phyloP scores from a whole-genome alignment of 2,329 filamentous ascomycete genomes.

The Claviceps capensis region DNA sequence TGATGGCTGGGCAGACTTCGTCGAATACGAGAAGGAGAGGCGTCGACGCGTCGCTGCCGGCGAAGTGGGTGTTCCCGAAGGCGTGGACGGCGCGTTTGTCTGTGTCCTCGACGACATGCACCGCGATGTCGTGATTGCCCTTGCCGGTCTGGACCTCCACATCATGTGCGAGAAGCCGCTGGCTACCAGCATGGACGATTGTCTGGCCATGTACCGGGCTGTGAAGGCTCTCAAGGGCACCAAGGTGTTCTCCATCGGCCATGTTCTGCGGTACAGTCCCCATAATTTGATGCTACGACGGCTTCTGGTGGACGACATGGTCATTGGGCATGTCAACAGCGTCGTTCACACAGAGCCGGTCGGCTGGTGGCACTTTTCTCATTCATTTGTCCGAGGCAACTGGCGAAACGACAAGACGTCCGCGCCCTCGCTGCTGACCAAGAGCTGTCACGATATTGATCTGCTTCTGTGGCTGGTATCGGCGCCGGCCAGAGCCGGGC shows the following conservation, averaged over 20 bases:
- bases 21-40: constrained; percentile 55
- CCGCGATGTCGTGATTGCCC: constrained; percentile 60
- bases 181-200: constrained; percentile 65
- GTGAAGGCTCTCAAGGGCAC: constrained; percentile 24
- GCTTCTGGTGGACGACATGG: constrained; percentile 58
- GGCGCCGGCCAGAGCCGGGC: constrained; percentile 41
- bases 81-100: constrained; percentile 48
- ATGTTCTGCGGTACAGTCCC: constrained; percentile 85
- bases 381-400: constrained; percentile 85
- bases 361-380: constrained; percentile 90
- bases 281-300: constrained; percentile 78
- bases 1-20: constrained; percentile 57
- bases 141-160: constrained; percentile 60
- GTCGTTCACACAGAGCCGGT: constrained; percentile 89
- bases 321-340: constrained; percentile 73
- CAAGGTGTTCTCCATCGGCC: constrained; percentile 74
- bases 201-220: constrained; percentile 56
- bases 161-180: constrained; percentile 94
- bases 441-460: constrained; percentile 94
- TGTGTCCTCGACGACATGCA: constrained; percentile 82
- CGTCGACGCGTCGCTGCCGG: constrained; percentile 38
- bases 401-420: constrained; percentile 71
- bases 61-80: constrained; percentile 30
- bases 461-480: constrained; percentile 83
- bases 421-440: constrained; percentile 78